phyloP scores from a whole-genome alignment of 116 monocot genomes.

The Posidonia oceanica region DNA sequence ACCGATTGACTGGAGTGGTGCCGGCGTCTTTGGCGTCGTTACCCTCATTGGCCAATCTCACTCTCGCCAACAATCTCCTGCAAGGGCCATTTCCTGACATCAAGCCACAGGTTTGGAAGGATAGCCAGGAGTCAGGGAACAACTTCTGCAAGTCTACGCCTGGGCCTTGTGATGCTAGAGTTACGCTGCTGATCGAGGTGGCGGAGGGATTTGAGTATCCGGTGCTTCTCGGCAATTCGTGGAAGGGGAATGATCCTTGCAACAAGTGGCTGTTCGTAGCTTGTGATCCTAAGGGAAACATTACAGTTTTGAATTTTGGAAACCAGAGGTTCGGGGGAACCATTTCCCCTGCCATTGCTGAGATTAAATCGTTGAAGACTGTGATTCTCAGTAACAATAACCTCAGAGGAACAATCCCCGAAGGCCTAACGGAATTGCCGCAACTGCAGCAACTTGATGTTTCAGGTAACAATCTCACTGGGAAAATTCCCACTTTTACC shows the following conservation, averaged over 20 bases:
- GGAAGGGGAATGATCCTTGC: conserved; percentile 80
- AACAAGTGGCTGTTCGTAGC: conserved; percentile 36
- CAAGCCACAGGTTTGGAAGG: conserved; percentile 9
- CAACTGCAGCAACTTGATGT: conserved; percentile 30
- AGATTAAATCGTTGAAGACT: conserved; percentile 40
- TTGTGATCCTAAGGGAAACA: conserved; percentile 34
- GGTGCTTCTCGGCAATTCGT: conserved; percentile 21
- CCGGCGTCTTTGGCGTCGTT: conserved; percentile 31
- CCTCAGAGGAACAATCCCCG: conserved; percentile 35
- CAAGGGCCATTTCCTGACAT: conserved; percentile 60
- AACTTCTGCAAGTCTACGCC: conserved; percentile 36
- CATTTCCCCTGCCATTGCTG: conserved; percentile 54
- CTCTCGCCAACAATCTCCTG: conserved; percentile 61
- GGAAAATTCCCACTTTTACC: conserved; percentile 26
- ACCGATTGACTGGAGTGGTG: conserved; percentile 57
- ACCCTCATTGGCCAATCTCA: conserved; percentile 23
- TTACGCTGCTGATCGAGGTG: conserved; percentile 32
- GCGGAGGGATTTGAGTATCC: conserved; percentile 76
- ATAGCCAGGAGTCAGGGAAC: conserved; percentile 38
- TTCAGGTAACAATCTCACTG: conserved; percentile 36
- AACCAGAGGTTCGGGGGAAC: conserved; percentile 39
- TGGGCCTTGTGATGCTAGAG: conserved; percentile 41
- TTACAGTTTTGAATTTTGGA: conserved; percentile 42
- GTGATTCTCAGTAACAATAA: conserved; percentile 43
- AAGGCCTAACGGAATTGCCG: conserved; percentile 12